Conservation (phyloP, 495 filamentous ascomycete species). For the Podospora sp. region DNA sequence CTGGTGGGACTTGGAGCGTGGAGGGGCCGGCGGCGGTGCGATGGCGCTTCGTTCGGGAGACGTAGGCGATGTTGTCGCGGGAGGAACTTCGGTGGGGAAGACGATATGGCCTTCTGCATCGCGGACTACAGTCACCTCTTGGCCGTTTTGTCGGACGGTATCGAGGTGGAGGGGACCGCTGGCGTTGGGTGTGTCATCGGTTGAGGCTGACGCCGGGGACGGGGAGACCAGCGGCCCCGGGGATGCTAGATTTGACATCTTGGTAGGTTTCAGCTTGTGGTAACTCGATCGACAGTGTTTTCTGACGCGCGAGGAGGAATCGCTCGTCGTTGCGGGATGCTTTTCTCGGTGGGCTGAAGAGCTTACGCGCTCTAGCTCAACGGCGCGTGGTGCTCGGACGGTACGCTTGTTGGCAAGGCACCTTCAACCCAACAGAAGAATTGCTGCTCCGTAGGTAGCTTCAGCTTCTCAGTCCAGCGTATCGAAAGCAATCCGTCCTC, state of each 20-base stretch:
- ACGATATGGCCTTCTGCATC: constrained; percentile 38
- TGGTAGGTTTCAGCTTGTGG: background rate
- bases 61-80: constrained; percentile 34
- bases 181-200: background rate
- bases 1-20: background rate
- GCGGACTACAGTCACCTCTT: constrained; percentile 32
- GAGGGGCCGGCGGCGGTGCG: background rate
- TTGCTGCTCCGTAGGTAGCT: no score
- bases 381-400: no score
- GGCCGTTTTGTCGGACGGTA: constrained; percentile 24
- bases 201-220: background rate
- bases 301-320: background rate
- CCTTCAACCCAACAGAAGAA: no score
- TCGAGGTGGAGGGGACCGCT: constrained; percentile 26
- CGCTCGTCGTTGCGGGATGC: background rate
- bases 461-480: no score
- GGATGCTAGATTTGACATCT: background rate
- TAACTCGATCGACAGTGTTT: background rate
- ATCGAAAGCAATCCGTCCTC: no score
- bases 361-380: no score
- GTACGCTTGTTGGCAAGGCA: no score
- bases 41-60: constrained; percentile 20
- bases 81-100: constrained; percentile 45
- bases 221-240: constrained; percentile 4
- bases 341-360: no score